Percentiles rank a stretch among this genome's conserved stretches.
phyloP scores from a whole-genome alignment of 1,284 basidiomycete genomes.

The Hemileia vastatrix region DNA sequence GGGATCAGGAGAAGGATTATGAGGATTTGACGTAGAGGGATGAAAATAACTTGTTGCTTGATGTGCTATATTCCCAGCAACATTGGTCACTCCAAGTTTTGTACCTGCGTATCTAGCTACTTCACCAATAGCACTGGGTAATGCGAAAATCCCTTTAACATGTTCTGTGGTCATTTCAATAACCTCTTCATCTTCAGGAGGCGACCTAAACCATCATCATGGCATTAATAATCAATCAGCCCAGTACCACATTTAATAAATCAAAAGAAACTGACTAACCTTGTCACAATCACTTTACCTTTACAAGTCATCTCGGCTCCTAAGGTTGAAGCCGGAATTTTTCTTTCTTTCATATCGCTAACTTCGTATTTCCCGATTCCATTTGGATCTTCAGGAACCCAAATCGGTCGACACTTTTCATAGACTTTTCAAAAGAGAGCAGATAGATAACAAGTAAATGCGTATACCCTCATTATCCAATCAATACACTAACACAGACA shows the following conservation, averaged over 20 bases:
- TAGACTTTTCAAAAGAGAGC: conserved; percentile 9
- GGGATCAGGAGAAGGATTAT: too few relatives aligned
- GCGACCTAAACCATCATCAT: conserved; percentile 4
- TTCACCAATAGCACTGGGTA: conserved; percentile 13
- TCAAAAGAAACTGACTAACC: not conserved
- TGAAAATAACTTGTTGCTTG: too few relatives aligned
- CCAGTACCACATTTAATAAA: not conserved
- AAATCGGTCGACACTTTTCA: conserved; percentile 12
- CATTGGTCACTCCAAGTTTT: not conserved
- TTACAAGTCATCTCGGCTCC: conserved; percentile 9
- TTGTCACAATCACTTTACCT: conserved; percentile 12
- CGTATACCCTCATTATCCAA: not conserved
- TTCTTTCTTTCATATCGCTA: conserved; percentile 12
- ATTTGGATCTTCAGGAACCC: conserved; percentile 18
- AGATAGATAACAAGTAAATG: too few relatives aligned
- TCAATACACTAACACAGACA: not conserved
- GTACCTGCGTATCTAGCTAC: conserved; percentile 6
- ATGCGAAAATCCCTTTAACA: conserved; percentile 12
- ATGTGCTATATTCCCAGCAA: too few relatives aligned
- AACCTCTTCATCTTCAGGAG: conserved; percentile 18
- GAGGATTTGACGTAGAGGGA: too few relatives aligned
- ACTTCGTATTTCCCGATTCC: conserved; percentile 15
- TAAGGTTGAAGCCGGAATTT: conserved; percentile 7
- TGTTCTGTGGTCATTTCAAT: conserved; percentile 11
- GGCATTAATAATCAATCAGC: not conserved